Base-by-base conservation (phyloP, 495 filamentous ascomycete genomes). In the Clohesyomyces aquaticus region DNA sequence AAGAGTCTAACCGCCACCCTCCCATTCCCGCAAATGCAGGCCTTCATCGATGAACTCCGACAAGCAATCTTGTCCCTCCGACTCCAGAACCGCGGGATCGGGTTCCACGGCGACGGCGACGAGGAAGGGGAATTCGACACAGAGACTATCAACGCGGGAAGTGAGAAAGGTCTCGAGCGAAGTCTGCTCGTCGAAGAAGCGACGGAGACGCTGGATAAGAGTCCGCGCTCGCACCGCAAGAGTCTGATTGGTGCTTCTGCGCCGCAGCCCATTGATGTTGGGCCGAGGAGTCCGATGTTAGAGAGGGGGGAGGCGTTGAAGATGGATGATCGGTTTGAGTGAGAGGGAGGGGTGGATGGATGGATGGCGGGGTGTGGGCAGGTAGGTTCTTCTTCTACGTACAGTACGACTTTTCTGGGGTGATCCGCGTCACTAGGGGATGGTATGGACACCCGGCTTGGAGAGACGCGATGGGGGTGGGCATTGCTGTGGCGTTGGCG, bases 31-130 rank as follows among this genome's bases (percentile, higher is more conserved):
- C 82, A 77, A 75, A 88, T 77, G 78, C 78, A 79, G 49, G 70
- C 52, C 23, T 89, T 89, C 67, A 70, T 91, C 32, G 81, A 84
- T 28, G 80, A 81, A 6, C 78, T 94, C 25, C 59, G 70, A 32
- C 55, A 75, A 27, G 61, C 60, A 11, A 67, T 76, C 12, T 26
- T 65, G 10, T 47, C 27, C 1, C 26, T 47, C 8, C 32, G 71
- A 18, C 11, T 64, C 22, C 19, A 26, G n/a, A 55, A 42, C 21
- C 26, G 43, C 14, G 69, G 61, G 10, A 32, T 55, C 19, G 29
- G 22, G 6, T 63, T 45, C 6, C 61, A 49, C 11, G 70, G 65
- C 22, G 58, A 59, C 23, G 59, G 19, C 18, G 70, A 66, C 22
- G 61, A 35, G 19, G 65, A 38, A 22, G 65, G 61, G 52, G 70